Conservation (phyloP, 1,284 basidiomycete genomes). For the Violaceomyces palustris region DNA sequence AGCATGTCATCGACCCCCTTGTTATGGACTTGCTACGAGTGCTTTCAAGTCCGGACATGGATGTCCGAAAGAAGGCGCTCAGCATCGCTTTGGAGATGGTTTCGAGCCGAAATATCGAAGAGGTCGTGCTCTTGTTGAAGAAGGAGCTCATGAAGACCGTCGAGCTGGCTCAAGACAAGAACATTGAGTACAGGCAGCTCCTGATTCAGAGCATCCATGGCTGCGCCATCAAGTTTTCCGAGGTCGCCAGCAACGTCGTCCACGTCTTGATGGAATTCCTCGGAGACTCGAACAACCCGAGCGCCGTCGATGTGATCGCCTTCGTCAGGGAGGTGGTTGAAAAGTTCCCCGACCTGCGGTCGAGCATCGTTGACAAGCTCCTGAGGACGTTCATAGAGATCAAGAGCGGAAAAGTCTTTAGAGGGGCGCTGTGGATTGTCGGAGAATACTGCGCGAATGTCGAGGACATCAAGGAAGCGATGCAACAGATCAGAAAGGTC, state of each 20-base stretch:
- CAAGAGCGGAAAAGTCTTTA: constrained; percentile 95
- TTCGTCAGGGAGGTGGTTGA: constrained; percentile 97
- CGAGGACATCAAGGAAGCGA: constrained; percentile 54
- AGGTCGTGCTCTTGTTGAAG: constrained; percentile 92
- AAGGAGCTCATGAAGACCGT: constrained; percentile 88
- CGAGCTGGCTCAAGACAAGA: constrained; percentile 57
- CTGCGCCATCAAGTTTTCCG: constrained; percentile 95
- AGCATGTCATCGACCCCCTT: constrained; percentile 81
- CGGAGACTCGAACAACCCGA: constrained; percentile 90
- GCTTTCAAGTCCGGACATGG: constrained; percentile 87
- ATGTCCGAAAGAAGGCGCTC: constrained; percentile 89
- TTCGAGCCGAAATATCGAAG: constrained; percentile 91
- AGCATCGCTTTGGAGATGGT: constrained; percentile 88
- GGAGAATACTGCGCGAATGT: constrained; percentile 69
- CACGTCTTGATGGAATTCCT: constrained; percentile 98
- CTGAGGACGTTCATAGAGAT: constrained; percentile 79
- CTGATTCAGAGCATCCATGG: constrained; percentile 97
- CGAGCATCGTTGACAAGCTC: constrained; percentile 79
- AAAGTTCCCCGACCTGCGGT: constrained; percentile 86
- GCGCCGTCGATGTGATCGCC: constrained; percentile 88
- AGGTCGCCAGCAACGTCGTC: constrained; percentile 92
- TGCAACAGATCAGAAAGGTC: constrained; percentile 79
- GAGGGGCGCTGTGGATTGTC: constrained; percentile 94
- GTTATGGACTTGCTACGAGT: constrained; percentile 96
- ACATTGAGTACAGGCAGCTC: constrained; percentile 85